Conservation (phyloP, 2,329 filamentous ascomycete species). For the Aspergillus neotritici region DNA sequence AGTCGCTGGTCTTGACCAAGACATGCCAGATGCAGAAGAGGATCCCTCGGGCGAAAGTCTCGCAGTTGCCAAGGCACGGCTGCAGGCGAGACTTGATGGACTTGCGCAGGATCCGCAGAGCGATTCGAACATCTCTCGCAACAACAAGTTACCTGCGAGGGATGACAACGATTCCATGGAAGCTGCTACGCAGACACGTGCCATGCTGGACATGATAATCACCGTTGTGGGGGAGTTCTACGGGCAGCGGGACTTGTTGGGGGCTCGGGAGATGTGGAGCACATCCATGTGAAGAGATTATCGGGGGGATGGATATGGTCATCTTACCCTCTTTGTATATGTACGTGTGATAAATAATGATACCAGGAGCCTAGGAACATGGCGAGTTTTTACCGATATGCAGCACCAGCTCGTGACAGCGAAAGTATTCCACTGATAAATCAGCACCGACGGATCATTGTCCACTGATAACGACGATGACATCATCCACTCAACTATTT, state of each 20-base stretch:
- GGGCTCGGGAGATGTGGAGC: conserved; percentile 58
- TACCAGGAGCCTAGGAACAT: too few species aligned
- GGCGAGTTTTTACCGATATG: too few species aligned
- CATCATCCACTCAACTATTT: too few species aligned
- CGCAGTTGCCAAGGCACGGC: conserved; percentile 46
- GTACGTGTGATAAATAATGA: too few species aligned
- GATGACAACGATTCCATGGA: conserved; percentile 17
- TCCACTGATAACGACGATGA: too few species aligned
- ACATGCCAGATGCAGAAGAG: conserved; percentile 14
- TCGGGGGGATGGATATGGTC: too few species aligned
- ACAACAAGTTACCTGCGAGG: conserved; percentile 10
- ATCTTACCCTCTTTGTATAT: too few species aligned
- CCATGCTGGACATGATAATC: conserved; percentile 87
- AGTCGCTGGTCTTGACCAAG: conserved; percentile 5
- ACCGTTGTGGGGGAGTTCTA: conserved; percentile 83
- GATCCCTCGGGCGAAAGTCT: conserved; percentile 30
- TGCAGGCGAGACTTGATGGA: conserved; percentile 37
- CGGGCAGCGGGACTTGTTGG: conserved; percentile 79
- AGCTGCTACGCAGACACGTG: conserved; percentile 39
- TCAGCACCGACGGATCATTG: too few species aligned
- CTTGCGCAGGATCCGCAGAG: conserved; percentile 14
- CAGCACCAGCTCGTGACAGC: too few species aligned
- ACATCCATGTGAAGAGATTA: too few species aligned
- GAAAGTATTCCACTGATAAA: too few species aligned
- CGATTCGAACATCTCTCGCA: conserved; percentile 1